These are phyloP conservation scores for Polysphondylium violaceum DNA, from an alignment of 78 protist species.

Conservation along the genomic window DNA sequence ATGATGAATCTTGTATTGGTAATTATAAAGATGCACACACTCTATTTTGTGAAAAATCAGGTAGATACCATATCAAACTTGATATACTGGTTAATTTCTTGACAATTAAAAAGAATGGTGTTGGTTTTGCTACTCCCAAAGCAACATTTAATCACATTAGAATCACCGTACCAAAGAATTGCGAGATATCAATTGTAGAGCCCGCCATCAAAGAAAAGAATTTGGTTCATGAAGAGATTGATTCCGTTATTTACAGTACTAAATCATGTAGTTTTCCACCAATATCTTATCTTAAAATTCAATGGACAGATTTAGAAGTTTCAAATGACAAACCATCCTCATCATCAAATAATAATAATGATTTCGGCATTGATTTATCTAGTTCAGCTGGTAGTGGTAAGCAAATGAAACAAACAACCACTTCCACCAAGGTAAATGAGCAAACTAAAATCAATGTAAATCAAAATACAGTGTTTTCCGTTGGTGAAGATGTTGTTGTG, in stretches of 20 bases:
- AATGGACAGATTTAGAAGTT: slow-evolving; percentile 68
- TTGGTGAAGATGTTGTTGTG: slow-evolving; percentile 71
- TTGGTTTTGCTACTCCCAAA: slow-evolving; percentile 61
- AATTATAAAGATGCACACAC: slow-evolving; percentile 27
- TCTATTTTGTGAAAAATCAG: slow-evolving; percentile 40
- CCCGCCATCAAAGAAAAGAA: slow-evolving; percentile 2
- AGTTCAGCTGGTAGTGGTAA: slow-evolving; percentile 12
- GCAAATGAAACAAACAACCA: background rate
- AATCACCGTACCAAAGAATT: slow-evolving; percentile 37
- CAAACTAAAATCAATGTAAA: slow-evolving; percentile 48
- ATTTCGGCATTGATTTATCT: slow-evolving; percentile 9
- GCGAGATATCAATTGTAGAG: slow-evolving; percentile 12
- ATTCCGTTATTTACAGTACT: background rate
- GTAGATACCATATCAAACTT: slow-evolving; percentile 14
- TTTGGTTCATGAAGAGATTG: background rate
- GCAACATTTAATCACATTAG: slow-evolving; percentile 32
- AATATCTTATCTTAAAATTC: slow-evolving; percentile 30
- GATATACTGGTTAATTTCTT: slow-evolving; percentile 47
- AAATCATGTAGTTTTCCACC: slow-evolving; percentile 29
- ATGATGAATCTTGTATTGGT: slow-evolving; percentile 56
- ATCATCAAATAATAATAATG: slow-evolving; percentile 3
- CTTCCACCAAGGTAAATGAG: background rate
- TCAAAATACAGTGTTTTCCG: slow-evolving; percentile 56
- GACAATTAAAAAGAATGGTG: slow-evolving; percentile 72
- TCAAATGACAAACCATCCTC: background rate